phyloP scores from a whole-genome alignment of 768 basidiomycete species.

The Mycena venus region DNA sequence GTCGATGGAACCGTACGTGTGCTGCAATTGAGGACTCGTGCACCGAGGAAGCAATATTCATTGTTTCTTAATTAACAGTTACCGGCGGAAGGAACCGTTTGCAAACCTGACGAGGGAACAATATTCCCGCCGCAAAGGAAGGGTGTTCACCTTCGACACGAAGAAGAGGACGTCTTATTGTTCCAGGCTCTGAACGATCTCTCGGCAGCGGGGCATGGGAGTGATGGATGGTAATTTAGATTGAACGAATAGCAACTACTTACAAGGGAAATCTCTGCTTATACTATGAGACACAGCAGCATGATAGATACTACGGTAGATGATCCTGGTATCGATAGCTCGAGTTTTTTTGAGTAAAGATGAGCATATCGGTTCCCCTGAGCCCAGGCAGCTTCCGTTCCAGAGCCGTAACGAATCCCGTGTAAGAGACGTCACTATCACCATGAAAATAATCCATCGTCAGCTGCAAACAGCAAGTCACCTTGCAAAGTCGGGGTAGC shows the following conservation, averaged over 20 bases:
- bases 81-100: background rate
- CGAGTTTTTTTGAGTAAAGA: background rate
- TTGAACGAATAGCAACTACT: background rate
- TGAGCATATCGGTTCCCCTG: background rate
- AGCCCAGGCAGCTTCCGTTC: background rate
- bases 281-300: too few species aligned
- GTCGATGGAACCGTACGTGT: constrained; percentile 7
- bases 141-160: background rate
- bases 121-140: background rate
- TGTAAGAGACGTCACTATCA: background rate
- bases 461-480: constrained; percentile 2
- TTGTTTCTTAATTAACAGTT: background rate
- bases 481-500: background rate
- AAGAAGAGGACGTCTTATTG: background rate
- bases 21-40: too few species aligned
- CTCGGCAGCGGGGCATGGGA: background rate
- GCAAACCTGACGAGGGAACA: constrained; percentile 1
- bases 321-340: background rate
- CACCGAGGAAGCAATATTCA: background rate
- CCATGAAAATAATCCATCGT: constrained; percentile 17
- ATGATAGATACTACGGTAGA: background rate
- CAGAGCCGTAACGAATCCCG: background rate
- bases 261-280: too few species aligned
- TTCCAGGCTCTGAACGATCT: background rate
- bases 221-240: background rate